Evolutionary conservation across 2,329 filamentous ascomycete species (phyloP).

Genomic region (Alternaria triticina): DNA sequence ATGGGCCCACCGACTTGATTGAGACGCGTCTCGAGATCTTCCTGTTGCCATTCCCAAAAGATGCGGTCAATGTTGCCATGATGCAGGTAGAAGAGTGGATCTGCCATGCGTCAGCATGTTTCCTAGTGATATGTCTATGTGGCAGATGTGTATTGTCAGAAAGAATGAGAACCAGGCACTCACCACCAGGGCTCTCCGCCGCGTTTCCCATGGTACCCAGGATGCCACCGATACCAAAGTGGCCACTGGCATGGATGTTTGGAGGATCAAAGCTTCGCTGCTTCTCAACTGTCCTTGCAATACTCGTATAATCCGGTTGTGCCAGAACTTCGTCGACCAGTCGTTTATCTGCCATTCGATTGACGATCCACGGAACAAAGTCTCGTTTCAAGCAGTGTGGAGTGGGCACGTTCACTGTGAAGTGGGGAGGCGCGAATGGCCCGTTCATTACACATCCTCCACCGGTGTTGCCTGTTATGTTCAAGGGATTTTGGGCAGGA

Average conservation of each 20-base stretch:
- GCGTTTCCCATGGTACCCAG: slow-evolving; percentile 43
- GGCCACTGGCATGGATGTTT: slow-evolving; percentile 45
- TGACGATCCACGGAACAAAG: slow-evolving; percentile 34
- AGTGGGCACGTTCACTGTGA: slow-evolving; percentile 30
- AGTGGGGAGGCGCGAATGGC: slow-evolving; percentile 31
- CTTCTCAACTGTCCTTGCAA: slow-evolving; percentile 35
- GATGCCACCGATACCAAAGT: slow-evolving; percentile 46
- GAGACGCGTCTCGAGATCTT: slow-evolving; percentile 37
- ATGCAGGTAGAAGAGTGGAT: slow-evolving; percentile 49
- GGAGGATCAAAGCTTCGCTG: slow-evolving; percentile 32
- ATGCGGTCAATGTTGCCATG: slow-evolving; percentile 48
- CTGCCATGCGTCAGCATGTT: neutral
- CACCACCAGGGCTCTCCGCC: slow-evolving; percentile 40
- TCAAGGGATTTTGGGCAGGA: slow-evolving; percentile 29
- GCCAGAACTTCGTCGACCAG: slow-evolving; percentile 32
- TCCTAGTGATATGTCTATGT: neutral
- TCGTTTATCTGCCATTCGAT: slow-evolving; percentile 19
- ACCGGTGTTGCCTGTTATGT: slow-evolving; percentile 37
- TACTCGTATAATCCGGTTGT: slow-evolving; percentile 37
- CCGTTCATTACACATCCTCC: slow-evolving; percentile 44
- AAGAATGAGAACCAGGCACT: neutral
- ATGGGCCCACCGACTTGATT: slow-evolving; percentile 46
- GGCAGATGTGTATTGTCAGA: neutral
- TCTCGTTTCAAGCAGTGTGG: slow-evolving; percentile 41
- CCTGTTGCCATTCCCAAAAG: slow-evolving; percentile 39